Base-by-base conservation (phyloP, 208 protist species). In the Leishmania turanica region DNA sequence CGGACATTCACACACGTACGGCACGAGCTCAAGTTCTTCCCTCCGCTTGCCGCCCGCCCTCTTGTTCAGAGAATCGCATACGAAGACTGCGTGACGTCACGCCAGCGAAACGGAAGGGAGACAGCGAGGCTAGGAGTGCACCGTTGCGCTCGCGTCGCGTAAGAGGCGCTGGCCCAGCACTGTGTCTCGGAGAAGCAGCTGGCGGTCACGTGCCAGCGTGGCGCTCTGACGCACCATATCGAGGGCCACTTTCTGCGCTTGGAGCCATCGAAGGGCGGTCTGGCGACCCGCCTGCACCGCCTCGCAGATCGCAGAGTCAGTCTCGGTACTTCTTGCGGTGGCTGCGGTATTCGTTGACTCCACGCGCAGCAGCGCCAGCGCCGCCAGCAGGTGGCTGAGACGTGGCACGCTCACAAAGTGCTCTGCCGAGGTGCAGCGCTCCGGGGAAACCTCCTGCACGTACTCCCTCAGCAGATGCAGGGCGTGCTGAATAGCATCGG, bases 181-280 rank as follows among this genome's bases (percentile, higher is more conserved):
- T 11, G 88, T 88, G 53, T 85, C 72, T 17, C 72, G 82, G 76
- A 93, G 79, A 51, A 87, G 87, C 47, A 91, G 78, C n/a, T 37
- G 73, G n/a, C 82, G 88, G 51, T 60, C 76, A 7, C 15, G 21
- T 9, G 37, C 45, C 37, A 73, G 51, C n/a, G 79, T 24, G 13
- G 54, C 58, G 53, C 79, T 81, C 65, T 88, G 81, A 17, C 70
- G 70, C 31, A 78, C 74, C 82, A 85, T 81, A 34, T 73, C 62
- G 24, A 85, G 64, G n/a, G 82, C 82, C 58, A 66, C 77, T 47
- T 66, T 70, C 75, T 85, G 82, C 58, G 76, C 77, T 31, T 75
- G 60, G 51, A 85, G 64, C 82, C 82, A 85, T 54, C 66, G 76
- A 70, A 81, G 58, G 49, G 62, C 82, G 15, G 62, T 56, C 24